Conservation (phyloP, 495 filamentous ascomycete genomes). For the Penicillium salamii region DNA sequence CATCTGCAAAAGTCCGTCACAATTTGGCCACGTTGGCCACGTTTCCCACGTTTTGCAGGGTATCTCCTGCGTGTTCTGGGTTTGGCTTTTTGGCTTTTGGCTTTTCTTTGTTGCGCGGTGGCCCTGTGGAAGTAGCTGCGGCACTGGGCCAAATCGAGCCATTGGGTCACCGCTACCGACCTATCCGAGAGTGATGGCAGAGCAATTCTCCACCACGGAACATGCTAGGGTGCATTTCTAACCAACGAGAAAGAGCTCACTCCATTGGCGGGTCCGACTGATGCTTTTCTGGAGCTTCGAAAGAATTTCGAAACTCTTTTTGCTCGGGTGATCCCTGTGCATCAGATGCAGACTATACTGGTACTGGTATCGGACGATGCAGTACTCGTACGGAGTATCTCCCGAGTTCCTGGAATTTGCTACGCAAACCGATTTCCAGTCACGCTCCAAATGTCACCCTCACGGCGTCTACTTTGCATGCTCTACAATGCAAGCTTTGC, state of each 20-base stretch:
- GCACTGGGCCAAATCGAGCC: background rate
- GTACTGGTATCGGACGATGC: background rate
- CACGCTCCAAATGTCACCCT: background rate
- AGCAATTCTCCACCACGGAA: conserved; percentile 5
- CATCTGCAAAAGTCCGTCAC: background rate
- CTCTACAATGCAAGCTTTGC: conserved; percentile 4
- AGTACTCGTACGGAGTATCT: too few species aligned
- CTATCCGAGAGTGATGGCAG: conserved; percentile 3
- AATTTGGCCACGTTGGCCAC: background rate
- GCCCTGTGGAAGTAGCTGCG: background rate
- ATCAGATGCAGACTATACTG: too few species aligned
- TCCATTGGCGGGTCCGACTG: background rate
- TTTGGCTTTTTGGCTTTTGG: background rate
- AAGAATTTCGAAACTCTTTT: background rate
- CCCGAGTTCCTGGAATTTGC: background rate
- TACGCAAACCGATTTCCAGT: background rate
- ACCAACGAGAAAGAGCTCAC: background rate
- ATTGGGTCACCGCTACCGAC: background rate
- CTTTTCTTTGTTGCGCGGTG: background rate
- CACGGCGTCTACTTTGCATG: conserved; percentile 4
- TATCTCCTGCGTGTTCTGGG: background rate
- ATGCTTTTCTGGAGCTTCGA: background rate
- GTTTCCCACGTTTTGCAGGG: background rate
- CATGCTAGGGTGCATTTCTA: conserved; percentile 1
- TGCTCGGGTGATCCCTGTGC: background rate